Base-by-base conservation (phyloP, 116 monocot genomes). In the Cymodocea nodosa region DNA sequence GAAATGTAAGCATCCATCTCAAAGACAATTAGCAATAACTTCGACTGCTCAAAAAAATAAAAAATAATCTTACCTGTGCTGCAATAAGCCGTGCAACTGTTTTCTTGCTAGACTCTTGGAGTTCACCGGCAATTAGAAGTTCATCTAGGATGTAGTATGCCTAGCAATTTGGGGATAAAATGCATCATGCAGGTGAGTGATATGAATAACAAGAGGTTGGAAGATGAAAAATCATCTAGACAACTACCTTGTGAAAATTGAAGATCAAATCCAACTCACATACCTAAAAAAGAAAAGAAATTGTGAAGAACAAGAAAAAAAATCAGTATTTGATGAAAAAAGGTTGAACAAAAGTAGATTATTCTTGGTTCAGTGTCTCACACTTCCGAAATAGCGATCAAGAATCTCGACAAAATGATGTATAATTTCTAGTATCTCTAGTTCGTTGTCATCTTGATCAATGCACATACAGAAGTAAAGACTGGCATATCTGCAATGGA, bases 381-480 rank as follows among this genome's bases (percentile, higher is more conserved):
- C 91, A 59, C 91, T 97, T 69, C 95, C 95, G 76, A 97, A 97
- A 73, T 90, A 97, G 10, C 95, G 85, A 60, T 87, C 95, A 51
- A 97, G 67, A 67, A 91, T 90, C 83, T 97, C 95, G 67, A 97
- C 95, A 80, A 85, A 97, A 64, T 97, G 95, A 71, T 97, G 95
- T 72, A 97, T 90, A 50, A 97, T 91, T 83, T 97, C 91, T 34
- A 97, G 87, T 52, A 75, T 53, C 74, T 97, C 95, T 35, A 97
- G 76, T 71, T 97, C 95, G 65, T 97, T 97, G 71, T 87, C 90
- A 50, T 87, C 87, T 25, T 76, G 68, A 65, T 97, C 85, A 72
- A 87, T 78, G 71, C 95, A 97, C 90, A 91, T 97, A 71, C 95
- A 97, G 64, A 97, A 90, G 69, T 97, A 97, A 52, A 97, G 83